Evolutionary conservation across 208 protist genomes (phyloP).

Genomic region (Willaertia magna): DNA sequence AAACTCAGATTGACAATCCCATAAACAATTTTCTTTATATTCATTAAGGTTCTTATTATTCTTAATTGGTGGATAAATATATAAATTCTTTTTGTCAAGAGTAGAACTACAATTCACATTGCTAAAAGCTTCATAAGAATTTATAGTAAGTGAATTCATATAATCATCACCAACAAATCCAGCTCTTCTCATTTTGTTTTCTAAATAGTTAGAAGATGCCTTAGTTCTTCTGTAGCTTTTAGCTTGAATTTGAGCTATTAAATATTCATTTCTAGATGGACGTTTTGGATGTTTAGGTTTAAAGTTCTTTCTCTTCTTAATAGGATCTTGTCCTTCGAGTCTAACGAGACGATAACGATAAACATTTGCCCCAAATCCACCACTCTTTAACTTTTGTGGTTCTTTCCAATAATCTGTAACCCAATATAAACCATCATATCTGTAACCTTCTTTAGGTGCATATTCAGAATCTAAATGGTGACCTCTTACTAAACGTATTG

Average conservation of each 20-base stretch:
- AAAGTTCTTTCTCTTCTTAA: background rate
- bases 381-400: background rate
- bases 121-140: no score
- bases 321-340: background rate
- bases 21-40: no score
- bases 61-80: no score
- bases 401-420: conserved; percentile 2
- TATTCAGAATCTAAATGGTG: background rate
- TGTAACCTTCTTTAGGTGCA: background rate
- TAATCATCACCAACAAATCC: no score
- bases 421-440: conserved; percentile 10
- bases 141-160: no score
- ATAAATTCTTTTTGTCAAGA: no score
- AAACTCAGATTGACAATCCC: no score
- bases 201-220: no score
- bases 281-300: background rate
- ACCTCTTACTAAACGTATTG: background rate
- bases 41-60: no score
- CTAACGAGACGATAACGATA: background rate
- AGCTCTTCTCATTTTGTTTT: no score
- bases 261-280: background rate
- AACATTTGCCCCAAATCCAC: background rate
- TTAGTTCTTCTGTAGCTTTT: no score
- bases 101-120: no score
- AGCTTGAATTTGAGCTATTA: background rate